These are phyloP conservation scores for Viridothelium virens DNA, from an alignment of 495 filamentous ascomycete species.

Conservation along the genomic window DNA sequence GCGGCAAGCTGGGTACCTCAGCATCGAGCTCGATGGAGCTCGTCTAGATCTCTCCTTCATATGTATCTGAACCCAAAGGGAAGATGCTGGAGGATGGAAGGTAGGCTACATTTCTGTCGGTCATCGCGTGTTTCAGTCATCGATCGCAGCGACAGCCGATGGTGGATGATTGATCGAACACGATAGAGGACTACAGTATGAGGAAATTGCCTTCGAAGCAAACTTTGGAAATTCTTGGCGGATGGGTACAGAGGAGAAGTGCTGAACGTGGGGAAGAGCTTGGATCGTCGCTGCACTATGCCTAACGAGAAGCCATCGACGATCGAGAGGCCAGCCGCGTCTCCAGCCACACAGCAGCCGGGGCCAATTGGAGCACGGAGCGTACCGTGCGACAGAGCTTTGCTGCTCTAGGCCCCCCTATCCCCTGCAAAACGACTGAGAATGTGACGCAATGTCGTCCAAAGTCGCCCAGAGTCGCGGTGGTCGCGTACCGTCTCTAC, in stretches of 20 bases:
- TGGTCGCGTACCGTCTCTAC: background rate
- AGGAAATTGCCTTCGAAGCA: too few species aligned
- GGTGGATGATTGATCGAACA: too few species aligned
- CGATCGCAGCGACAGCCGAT: too few species aligned
- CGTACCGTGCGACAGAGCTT: background rate
- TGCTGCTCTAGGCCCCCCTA: background rate
- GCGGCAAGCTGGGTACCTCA: background rate
- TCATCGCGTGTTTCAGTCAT: too few species aligned
- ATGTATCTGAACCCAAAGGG: too few species aligned
- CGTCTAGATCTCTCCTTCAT: background rate
- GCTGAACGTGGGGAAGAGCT: background rate
- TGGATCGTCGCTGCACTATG: background rate
- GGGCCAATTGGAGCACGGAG: background rate
- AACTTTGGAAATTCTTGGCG: too few species aligned
- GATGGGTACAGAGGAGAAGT: too few species aligned
- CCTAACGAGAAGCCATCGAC: background rate
- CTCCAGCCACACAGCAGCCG: background rate
- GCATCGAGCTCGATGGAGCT: background rate
- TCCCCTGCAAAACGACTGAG: constrained; percentile 7
- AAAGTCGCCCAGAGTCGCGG: too few species aligned
- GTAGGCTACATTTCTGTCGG: too few species aligned
- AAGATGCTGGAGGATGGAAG: too few species aligned
- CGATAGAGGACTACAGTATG: too few species aligned
- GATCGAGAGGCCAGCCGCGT: background rate
- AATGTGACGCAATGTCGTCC: constrained; percentile 26